A percentile compares a stretch with the other conserved stretches of the same genome.
These are phyloP conservation scores for Penstemon newberryi DNA, from an alignment of 257 asterid genomes.

Conservation along the genomic window DNA sequence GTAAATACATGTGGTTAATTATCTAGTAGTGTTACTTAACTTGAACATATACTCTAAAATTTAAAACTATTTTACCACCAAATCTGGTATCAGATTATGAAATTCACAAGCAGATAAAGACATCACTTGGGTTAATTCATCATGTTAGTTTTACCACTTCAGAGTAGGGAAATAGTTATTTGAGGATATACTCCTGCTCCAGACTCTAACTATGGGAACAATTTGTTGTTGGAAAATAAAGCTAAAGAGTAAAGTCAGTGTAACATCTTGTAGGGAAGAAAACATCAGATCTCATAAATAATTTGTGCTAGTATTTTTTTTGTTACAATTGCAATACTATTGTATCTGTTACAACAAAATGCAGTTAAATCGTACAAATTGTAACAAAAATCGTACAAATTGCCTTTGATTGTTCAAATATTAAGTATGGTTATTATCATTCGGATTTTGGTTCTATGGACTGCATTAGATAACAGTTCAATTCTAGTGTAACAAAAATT, in stretches of 20 bases:
- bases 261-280: neutral
- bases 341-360: constrained; percentile 1
- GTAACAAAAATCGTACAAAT: neutral
- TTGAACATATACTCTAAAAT: too few relatives aligned
- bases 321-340: neutral
- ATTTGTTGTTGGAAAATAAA: too few relatives aligned
- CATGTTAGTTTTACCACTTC: too few relatives aligned
- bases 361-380: neutral
- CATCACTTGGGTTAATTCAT: too few relatives aligned
- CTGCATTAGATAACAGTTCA: constrained; percentile 1
- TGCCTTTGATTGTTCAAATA: neutral
- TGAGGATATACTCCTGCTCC: too few relatives aligned
- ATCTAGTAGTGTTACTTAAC: too few relatives aligned
- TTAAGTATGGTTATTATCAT: neutral
- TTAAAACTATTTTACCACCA: too few relatives aligned
- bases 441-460: neutral
- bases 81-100: too few relatives aligned
- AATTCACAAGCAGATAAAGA: too few relatives aligned
- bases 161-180: too few relatives aligned
- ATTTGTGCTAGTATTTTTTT: neutral
- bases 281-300: neutral
- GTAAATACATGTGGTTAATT: too few relatives aligned
- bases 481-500: neutral
- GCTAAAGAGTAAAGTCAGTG: neutral
- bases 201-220: too few relatives aligned